phyloP scores from a whole-genome alignment of 352 stramenopile species.

The Globisporangium cylindrosporum region DNA sequence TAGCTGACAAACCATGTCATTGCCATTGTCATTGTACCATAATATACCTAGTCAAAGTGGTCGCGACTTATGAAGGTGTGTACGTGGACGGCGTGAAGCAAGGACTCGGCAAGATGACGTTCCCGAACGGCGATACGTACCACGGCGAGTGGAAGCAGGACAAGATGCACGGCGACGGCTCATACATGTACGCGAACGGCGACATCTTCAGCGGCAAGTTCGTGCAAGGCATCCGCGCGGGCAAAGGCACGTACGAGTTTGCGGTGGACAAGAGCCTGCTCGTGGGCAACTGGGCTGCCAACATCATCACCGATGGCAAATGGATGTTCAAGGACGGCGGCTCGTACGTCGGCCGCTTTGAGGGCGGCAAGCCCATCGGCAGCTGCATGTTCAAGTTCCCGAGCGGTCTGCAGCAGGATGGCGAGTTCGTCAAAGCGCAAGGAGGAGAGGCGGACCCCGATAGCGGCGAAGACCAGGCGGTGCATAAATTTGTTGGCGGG shows the following conservation, averaged over 20 bases:
- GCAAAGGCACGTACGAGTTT: slow-evolving; percentile 90
- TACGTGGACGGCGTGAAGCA: slow-evolving; percentile 86
- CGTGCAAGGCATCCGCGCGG: slow-evolving; percentile 72
- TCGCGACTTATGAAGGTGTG: slow-evolving; percentile 80
- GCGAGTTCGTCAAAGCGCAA: slow-evolving; percentile 72
- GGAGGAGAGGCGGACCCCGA: slow-evolving; percentile 28
- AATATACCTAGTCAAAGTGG: slow-evolving; percentile 43
- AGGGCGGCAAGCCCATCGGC: slow-evolving; percentile 83
- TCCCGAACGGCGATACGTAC: slow-evolving; percentile 88
- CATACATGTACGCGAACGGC: slow-evolving; percentile 89
- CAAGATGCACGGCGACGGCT: slow-evolving; percentile 88
- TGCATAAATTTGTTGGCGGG: slow-evolving; percentile 71
- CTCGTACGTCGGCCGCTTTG: slow-evolving; percentile 82
- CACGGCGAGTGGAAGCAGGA: slow-evolving; percentile 87
- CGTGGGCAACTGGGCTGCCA: slow-evolving; percentile 83
- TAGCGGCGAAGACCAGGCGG: slow-evolving; percentile 41
- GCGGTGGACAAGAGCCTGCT: slow-evolving; percentile 77
- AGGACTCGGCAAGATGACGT: slow-evolving; percentile 90
- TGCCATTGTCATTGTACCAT: too few species aligned
- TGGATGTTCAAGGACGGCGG: slow-evolving; percentile 90
- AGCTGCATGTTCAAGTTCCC: slow-evolving; percentile 87
- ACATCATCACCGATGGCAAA: slow-evolving; percentile 86
- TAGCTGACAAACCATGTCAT: background rate
- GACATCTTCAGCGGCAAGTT: slow-evolving; percentile 91
- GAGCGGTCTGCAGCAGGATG: slow-evolving; percentile 81